Evolutionary conservation across 805 yeast genomes (phyloP), one percentile per base, ranked within the genome.

Genomic region (Metschnikowia koreensis): DNA sequence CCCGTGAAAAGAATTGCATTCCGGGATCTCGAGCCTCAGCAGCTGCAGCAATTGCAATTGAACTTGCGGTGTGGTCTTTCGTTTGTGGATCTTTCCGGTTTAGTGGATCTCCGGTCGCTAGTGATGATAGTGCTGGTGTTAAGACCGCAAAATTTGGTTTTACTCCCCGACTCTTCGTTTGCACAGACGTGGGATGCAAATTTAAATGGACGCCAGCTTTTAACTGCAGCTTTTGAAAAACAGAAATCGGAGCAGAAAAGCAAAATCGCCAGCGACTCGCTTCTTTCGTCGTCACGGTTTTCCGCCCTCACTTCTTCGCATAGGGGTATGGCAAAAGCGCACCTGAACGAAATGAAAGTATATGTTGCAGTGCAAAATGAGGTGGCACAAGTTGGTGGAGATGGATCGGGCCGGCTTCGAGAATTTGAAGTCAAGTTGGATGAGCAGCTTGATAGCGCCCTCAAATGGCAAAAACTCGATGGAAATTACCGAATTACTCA

Each of bases 401-500:
- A 52, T n/a, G 81, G 83, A 41, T 79, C 83, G 2, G 69, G 69
- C 16, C 64, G 64, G 28, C 55, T 67, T 40, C 66, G 64, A 42
- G 73, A 72, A 46, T 75, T 83, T 51, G 89, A 86, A 59, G 79
- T 93, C 36, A 72, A 84, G 44, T 67, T 93, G 26, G 92, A 89
- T 55, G 86, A 86, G 13, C 74, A 75, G 3, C 69, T 93, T 34
- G 80, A 81, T 10, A 70, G 75, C n/a, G 66, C 73, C 27, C 71
- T 93, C 48, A 77, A 79, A 48, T 93, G 99, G 99, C 97, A 92
- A 64, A 79, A 78, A 47, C 81, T 92, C 52, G 83, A 86, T 34
- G 93, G 92, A 38, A 90, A 89, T 11, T 87, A 84, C 64, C 79
- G 87, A 15, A 84, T 93, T 31, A 90, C 97, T 0, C 92, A 89